These are phyloP conservation scores for Medicago ruthenica DNA, from an alignment of 306 rosid species.

Conservation along the genomic window DNA sequence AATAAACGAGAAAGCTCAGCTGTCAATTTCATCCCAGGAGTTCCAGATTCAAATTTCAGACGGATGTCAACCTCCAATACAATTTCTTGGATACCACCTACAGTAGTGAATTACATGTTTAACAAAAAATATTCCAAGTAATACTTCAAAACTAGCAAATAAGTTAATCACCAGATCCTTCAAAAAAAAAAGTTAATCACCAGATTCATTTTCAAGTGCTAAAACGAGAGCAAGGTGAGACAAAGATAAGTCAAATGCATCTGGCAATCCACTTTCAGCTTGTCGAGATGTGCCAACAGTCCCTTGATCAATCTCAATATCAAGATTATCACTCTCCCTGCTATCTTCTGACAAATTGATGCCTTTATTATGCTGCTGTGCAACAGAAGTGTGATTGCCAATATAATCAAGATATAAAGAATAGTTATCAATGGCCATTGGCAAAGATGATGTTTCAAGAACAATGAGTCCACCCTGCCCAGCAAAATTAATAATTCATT, in stretches of 20 bases:
- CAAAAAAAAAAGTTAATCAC: conserved; percentile 47
- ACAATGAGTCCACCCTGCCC: conserved; percentile 83
- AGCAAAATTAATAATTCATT: conserved; percentile 45
- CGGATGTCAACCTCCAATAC: conserved; percentile 64
- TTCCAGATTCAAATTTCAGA: conserved; percentile 56
- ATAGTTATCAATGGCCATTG: conserved; percentile 52
- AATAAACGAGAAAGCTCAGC: conserved; percentile 68
- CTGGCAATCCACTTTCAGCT: conserved; percentile 51
- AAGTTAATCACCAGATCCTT: conserved; percentile 61
- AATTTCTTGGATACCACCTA: conserved; percentile 76
- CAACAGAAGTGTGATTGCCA: conserved; percentile 52
- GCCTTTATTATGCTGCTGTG: conserved; percentile 44
- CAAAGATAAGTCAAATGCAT: conserved; percentile 60
- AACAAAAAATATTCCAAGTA: background rate
- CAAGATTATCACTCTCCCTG: conserved; percentile 45
- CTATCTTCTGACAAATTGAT: conserved; percentile 46
- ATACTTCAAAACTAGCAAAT: conserved; percentile 24
- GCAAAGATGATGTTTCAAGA: conserved; percentile 72
- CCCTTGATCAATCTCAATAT: conserved; percentile 47
- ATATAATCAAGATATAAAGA: conserved; percentile 55
- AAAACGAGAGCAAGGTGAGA: conserved; percentile 61
- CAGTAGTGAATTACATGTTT: conserved; percentile 43
- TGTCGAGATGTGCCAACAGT: conserved; percentile 48
- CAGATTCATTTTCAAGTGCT: conserved; percentile 67
- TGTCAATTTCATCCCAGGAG: conserved; percentile 52